Evolutionary conservation across 305 asterid genomes (phyloP).

Genomic region (Caryopteris hybrid): DNA sequence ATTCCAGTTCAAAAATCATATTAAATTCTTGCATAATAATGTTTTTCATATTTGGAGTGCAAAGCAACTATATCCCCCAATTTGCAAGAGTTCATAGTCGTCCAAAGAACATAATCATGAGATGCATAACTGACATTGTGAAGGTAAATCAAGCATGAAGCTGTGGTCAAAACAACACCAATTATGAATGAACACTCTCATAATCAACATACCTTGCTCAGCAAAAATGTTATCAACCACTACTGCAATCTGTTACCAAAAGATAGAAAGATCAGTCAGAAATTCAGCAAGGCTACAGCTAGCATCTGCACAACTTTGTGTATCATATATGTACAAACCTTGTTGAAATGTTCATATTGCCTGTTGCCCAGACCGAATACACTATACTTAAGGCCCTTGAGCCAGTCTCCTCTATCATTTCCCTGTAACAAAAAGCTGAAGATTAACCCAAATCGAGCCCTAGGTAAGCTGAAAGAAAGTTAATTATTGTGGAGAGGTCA

Average conservation of each 20-base stretch:
- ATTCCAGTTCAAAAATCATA: not conserved
- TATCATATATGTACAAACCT: slow-evolving; percentile 38
- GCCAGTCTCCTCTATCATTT: slow-evolving; percentile 67
- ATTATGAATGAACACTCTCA: not conserved
- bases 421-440: slow-evolving; percentile 44
- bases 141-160: not conserved
- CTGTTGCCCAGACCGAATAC: slow-evolving; percentile 96
- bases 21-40: not conserved
- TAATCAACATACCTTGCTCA: slow-evolving; percentile 60
- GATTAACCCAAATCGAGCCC: slow-evolving; percentile 15
- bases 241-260: slow-evolving; percentile 59
- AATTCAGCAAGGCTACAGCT: not conserved
- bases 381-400: slow-evolving; percentile 76
- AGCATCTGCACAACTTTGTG: not conserved
- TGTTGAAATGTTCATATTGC: slow-evolving; percentile 98
- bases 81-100: not conserved
- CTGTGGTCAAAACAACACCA: not conserved
- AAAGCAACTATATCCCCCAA: slow-evolving; percentile 1
- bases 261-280: not conserved
- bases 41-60: not conserved
- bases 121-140: not conserved
- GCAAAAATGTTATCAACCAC: slow-evolving; percentile 68
- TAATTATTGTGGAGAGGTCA: not conserved
- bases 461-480: not conserved
- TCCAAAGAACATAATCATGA: not conserved